Evolutionary conservation across 352 stramenopile genomes (phyloP), one percentile per base, ranked within the genome.

Genomic region (Vaucheria bursata): DNA sequence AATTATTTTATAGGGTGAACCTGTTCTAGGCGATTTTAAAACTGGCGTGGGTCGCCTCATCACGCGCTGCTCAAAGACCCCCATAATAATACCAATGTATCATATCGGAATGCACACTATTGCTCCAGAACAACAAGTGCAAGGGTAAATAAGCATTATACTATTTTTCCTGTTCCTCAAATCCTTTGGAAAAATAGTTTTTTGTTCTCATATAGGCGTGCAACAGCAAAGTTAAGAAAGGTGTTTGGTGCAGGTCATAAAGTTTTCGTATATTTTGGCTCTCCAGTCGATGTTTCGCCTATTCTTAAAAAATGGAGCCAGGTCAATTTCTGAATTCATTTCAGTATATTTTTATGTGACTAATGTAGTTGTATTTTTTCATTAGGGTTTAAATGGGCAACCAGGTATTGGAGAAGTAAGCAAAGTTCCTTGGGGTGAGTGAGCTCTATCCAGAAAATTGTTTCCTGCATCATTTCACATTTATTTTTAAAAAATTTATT

Each of bases 41-140:
- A 53, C 35, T 35, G 76, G 76, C 32, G 75, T 81, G 39, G 76
- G 76, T 5, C 64, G 76, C 8, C 69, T 81, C 73, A 39, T 81
- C 8, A 12, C 75, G 7, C 33, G 76, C 0, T 77, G 76, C 76
- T 59, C 45, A 59, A 53, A 71, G 18, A 68, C 69, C 6, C 76
- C 76, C 33, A 67, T 81, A 29, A 71, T 81, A 29, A 38, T 81
- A 25, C 76, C 76, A 8, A 81, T 81, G 69, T 81, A 78, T 64
- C 76, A 81, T 71, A 81, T 81, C 34, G 76, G 76, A 33, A 77
- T 81, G 68, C 76, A 81, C 45, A 68, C 69, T 53, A 39, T 81
- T 25, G 76, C 70, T 18, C 52, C 76, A 6, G 76, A 81, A 34
- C 38, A 68, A 29, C 76, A 70, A 32, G 71, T 79, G 0, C 76